phyloP scores from a whole-genome alignment of 2,329 filamentous ascomycete species.

The Trematosphaeria pertusa region DNA sequence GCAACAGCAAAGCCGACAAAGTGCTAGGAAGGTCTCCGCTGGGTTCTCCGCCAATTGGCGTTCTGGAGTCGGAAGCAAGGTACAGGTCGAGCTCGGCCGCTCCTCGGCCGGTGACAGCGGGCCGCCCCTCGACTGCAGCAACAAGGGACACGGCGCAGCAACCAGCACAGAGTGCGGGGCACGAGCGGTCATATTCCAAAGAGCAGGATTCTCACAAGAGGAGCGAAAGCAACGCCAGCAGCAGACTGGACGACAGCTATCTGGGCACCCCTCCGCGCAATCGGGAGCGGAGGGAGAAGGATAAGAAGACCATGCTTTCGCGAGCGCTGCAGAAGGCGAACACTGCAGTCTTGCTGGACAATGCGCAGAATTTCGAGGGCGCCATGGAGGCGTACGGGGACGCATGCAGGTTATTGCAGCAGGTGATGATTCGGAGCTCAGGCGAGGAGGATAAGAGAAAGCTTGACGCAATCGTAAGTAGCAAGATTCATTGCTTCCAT shows the following conservation, averaged over 20 bases:
- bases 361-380: constrained; percentile 91
- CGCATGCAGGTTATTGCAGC: constrained; percentile 84
- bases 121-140: constrained; percentile 26
- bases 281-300: constrained; percentile 55
- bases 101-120: constrained; percentile 21
- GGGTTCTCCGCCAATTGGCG: constrained; percentile 41
- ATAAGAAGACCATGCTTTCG: constrained; percentile 94
- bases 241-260: constrained; percentile 39
- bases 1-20: constrained; percentile 36
- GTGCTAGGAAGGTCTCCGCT: constrained; percentile 42
- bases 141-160: constrained; percentile 31
- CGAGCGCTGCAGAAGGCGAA: constrained; percentile 94
- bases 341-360: constrained; percentile 92
- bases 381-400: constrained; percentile 90
- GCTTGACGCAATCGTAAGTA: constrained; percentile 87
- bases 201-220: constrained; percentile 29
- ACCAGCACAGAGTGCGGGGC: constrained; percentile 28
- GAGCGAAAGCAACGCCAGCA: constrained; percentile 42
- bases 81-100: constrained; percentile 28
- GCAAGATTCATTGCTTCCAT: neutral
- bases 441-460: constrained; percentile 89
- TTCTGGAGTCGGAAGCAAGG: constrained; percentile 40
- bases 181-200: constrained; percentile 25
- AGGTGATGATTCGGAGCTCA: constrained; percentile 84
- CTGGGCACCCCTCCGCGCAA: constrained; percentile 46